Base-by-base conservation (phyloP, 2,329 filamentous ascomycete genomes). In the Fusarium coffeatum region DNA sequence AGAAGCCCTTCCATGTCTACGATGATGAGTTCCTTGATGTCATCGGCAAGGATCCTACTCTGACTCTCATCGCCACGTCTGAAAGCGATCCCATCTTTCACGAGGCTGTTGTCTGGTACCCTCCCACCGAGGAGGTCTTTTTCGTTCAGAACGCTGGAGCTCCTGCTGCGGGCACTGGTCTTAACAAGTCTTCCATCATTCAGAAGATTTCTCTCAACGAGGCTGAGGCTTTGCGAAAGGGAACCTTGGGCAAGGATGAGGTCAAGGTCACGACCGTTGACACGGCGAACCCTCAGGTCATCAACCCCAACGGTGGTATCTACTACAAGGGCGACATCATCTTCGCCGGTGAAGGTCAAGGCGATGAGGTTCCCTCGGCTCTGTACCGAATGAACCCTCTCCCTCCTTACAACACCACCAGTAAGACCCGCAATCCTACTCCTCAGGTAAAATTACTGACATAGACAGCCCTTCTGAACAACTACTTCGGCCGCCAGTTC, bases 401-500 rank as follows among this genome's bases (percentile, higher is more conserved):
- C 15, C 78, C 80, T 27, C 85, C 85, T 0, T 86, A 86, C 75
- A 87, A 86, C 71, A 84, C 83, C 0, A 84, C 83, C 5, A 74
- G 83, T 84, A 64, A 74, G 77, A 72, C 3, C 6, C 3, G 12
- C 1, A 9, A 0, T 0, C 5, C n/a, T 0, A 2, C 6, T 20
- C 5, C 5, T 1, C 4, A 12, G 34, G 45, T 3, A 0, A 30
- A 2, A 4, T 4, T 4, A 4, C 63, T 67, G 18, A 67, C 5
- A 1, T 10, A 1, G 2, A 0, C 2, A 81, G 83, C 85, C 2
- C 77, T 90, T 8, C 59, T 90, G 18, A 88, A 88, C 71, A 88
- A 86, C 76, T 90, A 82, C 75, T 87, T 87, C 55, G 87, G 88
- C 32, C 83, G 87, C 3, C 81, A 85, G 42, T 90, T 90, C 79